Evolutionary conservation across 257 asterid species (phyloP), one percentile per base, ranked within the genome.

Genomic region (Petunia secreta): DNA sequence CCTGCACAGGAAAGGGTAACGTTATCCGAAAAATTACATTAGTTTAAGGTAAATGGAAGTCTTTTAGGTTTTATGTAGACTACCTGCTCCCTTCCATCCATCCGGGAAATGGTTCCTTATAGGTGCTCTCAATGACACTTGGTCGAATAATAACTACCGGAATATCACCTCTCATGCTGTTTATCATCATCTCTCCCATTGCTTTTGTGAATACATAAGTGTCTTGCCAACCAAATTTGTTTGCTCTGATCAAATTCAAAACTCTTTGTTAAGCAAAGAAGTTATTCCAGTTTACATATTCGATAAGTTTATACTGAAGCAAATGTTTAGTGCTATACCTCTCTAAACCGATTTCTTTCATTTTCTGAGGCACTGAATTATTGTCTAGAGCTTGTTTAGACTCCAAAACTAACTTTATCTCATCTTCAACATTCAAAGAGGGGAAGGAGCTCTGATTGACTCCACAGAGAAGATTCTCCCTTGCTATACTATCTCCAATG

Each of bases 41-140:
- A 71, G 37, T 55, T 57, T 79, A 60, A 14, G 52, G 53, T 75
- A 16, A 68, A 13, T 80, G 65, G 14, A 48, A 13, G 14, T 25
- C 38, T 38, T 10, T 25, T 15, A 36, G 53, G 59, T 40, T 46
- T 37, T 77, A 59, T 46, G 53, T 54, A 73, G 66, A 67, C 64
- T 62, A 91, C 99, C 97, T 96, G 91, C 87, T 96, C 83, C 99
- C 99, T 87, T 96, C 98, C 91, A 96, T 96, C 99, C 99, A 96
- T 83, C 98, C 98, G 0, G 98, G 97, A 84, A 96, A 96, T 43
- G 99, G 99, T 83, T 96, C 99, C 80, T 81, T 91, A 77, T 88
- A 91, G 11, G 99, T 96, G 95, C 99, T 96, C 87, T 96, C 98
- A 9, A 96, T 94, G 44, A 96, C 98, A 80, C 99, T 96, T 25